Conservation (phyloP, 2,329 filamentous ascomycete species). For the Fusarium sp. region DNA sequence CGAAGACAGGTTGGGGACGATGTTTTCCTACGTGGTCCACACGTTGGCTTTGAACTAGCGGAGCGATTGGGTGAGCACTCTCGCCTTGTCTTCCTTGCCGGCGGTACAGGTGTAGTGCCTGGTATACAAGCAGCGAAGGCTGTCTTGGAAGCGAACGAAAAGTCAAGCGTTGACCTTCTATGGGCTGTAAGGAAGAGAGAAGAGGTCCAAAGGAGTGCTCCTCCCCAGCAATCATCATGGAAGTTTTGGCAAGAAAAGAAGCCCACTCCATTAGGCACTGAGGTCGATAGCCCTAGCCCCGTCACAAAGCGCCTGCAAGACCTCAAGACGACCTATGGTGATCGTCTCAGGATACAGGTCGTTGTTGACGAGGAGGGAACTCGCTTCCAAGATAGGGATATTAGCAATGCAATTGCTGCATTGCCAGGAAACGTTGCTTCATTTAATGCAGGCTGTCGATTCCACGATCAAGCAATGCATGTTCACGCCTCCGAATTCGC, state of each 20-base stretch:
- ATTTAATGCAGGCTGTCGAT: conserved; percentile 38
- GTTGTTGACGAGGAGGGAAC: conserved; percentile 83
- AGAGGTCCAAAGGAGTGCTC: conserved; percentile 54
- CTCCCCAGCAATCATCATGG: conserved; percentile 36
- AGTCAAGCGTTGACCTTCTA: conserved; percentile 69
- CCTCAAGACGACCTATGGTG: conserved; percentile 66
- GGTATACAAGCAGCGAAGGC: conserved; percentile 82
- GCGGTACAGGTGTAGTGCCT: conserved; percentile 91
- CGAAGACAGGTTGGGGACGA: conserved; percentile 67
- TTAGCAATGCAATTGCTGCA: conserved; percentile 50
- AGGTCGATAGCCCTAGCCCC: conserved; percentile 48
- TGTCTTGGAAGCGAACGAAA: conserved; percentile 55
- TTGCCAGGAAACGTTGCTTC: background rate
- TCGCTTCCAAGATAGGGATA: conserved; percentile 65
- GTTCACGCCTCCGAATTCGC: conserved; percentile 46
- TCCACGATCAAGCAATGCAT: conserved; percentile 47
- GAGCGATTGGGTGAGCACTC: conserved; percentile 43
- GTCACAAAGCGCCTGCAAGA: conserved; percentile 71
- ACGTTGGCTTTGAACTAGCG: conserved; percentile 69
- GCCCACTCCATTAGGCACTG: conserved; percentile 29
- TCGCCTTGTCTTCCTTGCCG: conserved; percentile 83
- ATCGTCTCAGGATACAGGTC: conserved; percentile 72
- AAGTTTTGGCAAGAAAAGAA: conserved; percentile 33
- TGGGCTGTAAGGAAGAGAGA: conserved; percentile 78
- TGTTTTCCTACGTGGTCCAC: conserved; percentile 82